Base-by-base conservation (phyloP, 768 basidiomycete species). In the Coprinopsis marcescibilis region DNA sequence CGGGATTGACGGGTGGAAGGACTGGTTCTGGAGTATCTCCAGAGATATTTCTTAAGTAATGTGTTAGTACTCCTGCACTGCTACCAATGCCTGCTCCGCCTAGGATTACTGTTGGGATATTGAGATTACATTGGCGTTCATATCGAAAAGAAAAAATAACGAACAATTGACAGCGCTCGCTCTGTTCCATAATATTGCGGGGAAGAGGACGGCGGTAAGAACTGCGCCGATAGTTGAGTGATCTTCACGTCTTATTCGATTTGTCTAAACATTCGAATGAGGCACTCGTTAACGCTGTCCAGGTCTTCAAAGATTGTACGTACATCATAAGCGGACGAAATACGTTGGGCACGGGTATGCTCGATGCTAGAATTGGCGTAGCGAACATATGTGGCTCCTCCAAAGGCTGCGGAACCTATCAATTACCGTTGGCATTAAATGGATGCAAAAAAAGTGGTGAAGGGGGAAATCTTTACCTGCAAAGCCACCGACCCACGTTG, bases 161-260 rank as follows among this genome's bases (percentile, higher is more conserved):
- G 45, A 56, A 89, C 87, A 56, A 54, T 88, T 78, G n/a, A 81
- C 63, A 13, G 71, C 59, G 26, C 64, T 69, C 25, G 83, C 85
- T 44, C 75, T 73, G 40, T 76, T 88, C 85, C 85, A 90, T 41
- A 89, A 69, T 23, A 89, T 43, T 2, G 85, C 83, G 2, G 89
- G 83, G 3, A 73, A 76, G 2, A 89, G 59, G 12, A 84, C 74
- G 13, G 76, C 77, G 47, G 72, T 75, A 17, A 91, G 62, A 38
- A 89, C 56, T 15, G 73, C 72, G 20, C 89, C 89, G 37, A 90
- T 85, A 1, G 78, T 87, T 17, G 85, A 74, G 57, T 87, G 81
- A 60, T 90, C 89, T 45, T 88, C 80, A 38, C 74, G 71, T 52
- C 86, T 70, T 43, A 86, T 62, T 17, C 76, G 71, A 33, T 69